phyloP scores from a whole-genome alignment of 2,329 filamentous ascomycete species.

The Colletotrichum echinochloae region DNA sequence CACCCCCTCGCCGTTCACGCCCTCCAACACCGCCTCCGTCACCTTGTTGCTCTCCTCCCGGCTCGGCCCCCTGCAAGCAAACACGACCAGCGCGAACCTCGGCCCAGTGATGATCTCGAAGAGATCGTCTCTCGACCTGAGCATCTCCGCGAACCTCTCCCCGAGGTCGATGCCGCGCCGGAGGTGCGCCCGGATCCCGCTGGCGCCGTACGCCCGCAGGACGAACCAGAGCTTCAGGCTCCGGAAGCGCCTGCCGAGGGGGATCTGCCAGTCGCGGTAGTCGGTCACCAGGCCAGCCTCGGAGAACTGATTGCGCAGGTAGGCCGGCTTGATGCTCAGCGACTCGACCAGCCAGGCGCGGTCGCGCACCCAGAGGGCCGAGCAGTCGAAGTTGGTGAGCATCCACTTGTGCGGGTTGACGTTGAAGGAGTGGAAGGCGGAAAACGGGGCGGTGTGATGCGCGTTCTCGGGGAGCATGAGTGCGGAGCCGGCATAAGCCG shows the following conservation, averaged over 20 bases:
- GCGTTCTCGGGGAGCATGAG: constrained; percentile 86
- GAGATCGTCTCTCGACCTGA: constrained; percentile 72
- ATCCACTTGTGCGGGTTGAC: constrained; percentile 99
- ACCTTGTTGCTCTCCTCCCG: constrained; percentile 71
- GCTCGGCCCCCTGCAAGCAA: constrained; percentile 63
- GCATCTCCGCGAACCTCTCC: constrained; percentile 73
- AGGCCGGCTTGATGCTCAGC: constrained; percentile 82
- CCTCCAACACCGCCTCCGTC: constrained; percentile 81
- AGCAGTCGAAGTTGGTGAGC: constrained; percentile 90
- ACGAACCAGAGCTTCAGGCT: constrained; percentile 97
- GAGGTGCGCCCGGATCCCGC: constrained; percentile 80
- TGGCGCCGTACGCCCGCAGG: constrained; percentile 82
- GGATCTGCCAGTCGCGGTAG: constrained; percentile 98
- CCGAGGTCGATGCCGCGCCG: constrained; percentile 75
- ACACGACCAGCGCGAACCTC: constrained; percentile 82
- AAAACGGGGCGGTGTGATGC: constrained; percentile 70
- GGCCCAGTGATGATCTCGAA: constrained; percentile 82
- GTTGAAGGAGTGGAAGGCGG: constrained; percentile 86
- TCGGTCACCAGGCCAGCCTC: constrained; percentile 90
- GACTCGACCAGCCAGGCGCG: constrained; percentile 83
- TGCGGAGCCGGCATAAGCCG: constrained; percentile 89
- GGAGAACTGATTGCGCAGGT: constrained; percentile 83
- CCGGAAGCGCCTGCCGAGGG: constrained; percentile 88
- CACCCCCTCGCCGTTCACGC: constrained; percentile 78
- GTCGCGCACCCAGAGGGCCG: constrained; percentile 82